These are phyloP conservation scores for Prunus mongolica DNA, from an alignment of 306 rosid species.

Conservation along the genomic window DNA sequence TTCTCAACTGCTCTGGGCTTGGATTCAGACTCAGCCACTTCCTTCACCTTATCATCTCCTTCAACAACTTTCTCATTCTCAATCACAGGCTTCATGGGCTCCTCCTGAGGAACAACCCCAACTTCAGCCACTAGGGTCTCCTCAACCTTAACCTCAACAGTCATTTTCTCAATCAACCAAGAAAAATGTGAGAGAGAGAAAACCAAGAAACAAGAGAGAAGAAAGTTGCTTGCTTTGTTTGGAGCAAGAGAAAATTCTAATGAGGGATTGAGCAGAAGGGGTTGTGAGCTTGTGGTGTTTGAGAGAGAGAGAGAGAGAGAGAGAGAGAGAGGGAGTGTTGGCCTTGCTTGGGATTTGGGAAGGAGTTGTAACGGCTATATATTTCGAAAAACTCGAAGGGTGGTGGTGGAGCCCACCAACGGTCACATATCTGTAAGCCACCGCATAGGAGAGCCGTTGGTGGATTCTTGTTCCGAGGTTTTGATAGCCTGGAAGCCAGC, in stretches of 20 bases:
- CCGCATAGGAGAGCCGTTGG: slow-evolving; percentile 43
- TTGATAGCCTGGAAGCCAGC: slow-evolving; percentile 43
- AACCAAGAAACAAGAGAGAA: neutral
- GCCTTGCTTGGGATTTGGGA: neutral
- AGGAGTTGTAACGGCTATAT: slow-evolving; percentile 26
- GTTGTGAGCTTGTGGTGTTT: neutral
- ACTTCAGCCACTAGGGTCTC: slow-evolving; percentile 31
- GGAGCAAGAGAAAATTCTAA: neutral
- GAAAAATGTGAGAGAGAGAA: neutral
- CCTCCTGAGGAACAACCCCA: slow-evolving; percentile 1
- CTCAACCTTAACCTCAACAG: slow-evolving; percentile 39
- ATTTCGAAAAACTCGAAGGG: neutral
- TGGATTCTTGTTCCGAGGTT: slow-evolving; percentile 10
- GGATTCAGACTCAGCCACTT: neutral
- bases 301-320: neutral
- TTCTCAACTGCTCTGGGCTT: slow-evolving; percentile 25
- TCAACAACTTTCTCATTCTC: slow-evolving; percentile 11
- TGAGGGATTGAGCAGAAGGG: neutral
- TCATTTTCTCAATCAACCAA: slow-evolving; percentile 22
- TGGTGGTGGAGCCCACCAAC: slow-evolving; percentile 31
- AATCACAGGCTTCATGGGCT: neutral
- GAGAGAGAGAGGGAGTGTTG: neutral
- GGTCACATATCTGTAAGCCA: slow-evolving; percentile 42
- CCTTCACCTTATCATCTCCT: slow-evolving; percentile 13
- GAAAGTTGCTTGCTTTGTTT: neutral